Conservation (phyloP, 2,329 filamentous ascomycete species). For the Achaetomium macrosporum region DNA sequence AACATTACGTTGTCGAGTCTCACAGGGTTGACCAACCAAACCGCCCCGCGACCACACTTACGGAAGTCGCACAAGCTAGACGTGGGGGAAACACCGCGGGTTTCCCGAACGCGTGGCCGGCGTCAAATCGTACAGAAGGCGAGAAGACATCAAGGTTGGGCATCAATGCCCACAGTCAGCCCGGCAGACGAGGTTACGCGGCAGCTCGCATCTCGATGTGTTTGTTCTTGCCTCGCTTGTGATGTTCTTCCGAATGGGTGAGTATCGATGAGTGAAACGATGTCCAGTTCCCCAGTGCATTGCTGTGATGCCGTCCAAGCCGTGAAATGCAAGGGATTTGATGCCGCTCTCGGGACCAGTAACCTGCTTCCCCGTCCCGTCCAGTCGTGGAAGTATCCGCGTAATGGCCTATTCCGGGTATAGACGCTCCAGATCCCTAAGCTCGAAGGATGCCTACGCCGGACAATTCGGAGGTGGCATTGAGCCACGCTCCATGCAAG, state of each 20-base stretch:
- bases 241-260: neutral
- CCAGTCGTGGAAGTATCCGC: neutral
- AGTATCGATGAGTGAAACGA: neutral
- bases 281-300: neutral
- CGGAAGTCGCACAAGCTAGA: neutral
- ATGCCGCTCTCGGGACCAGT: too few relatives aligned
- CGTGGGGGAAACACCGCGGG: neutral
- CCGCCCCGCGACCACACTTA: neutral
- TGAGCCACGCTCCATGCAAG: neutral
- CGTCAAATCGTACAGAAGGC: neutral
- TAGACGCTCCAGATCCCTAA: neutral
- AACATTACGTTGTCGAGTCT: neutral
- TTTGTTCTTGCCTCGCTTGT: neutral
- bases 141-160: neutral
- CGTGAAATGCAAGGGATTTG: too few relatives aligned
- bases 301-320: neutral
- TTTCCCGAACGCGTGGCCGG: neutral
- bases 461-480: neutral
- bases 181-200: neutral
- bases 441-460: neutral
- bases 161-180: neutral
- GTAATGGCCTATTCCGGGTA: neutral
- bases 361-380: too few relatives aligned
- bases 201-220: slow-evolving; percentile 3
- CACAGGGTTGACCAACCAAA: neutral